Evolutionary conservation across 257 asterid genomes (phyloP), one percentile per base, ranked within the genome.

Genomic region (Linderniella brevidens): DNA sequence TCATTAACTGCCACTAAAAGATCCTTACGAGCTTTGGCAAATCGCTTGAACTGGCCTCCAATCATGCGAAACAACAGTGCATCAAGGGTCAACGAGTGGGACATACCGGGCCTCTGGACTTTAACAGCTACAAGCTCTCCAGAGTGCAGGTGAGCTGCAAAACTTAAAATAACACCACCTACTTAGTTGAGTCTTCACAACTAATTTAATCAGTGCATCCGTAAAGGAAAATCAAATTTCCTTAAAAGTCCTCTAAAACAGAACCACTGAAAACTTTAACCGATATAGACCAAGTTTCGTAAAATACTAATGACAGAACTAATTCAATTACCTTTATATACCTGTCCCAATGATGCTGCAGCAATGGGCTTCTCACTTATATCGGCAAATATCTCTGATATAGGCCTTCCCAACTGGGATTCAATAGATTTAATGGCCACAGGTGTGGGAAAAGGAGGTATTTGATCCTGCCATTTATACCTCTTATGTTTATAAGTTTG

Each of bases 61-160:
- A 90, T 90, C 96, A 90, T 74, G 59, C 76, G 76, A 66, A 90
- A 90, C 49, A 90, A 74, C 76, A 90, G 56, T 49, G 96, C 96
- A 64, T 90, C 98, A 55, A 81, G 82, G 39, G 94, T 90, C 74
- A 90, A 57, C 38, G 50, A 53, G 68, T 73, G 90, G 59, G 83
- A 76, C 98, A 90, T 85, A 50, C 92, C 92, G 17, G 98, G 98
- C 81, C 98, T 77, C 78, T 88, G 98, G 43, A 88, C 98, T 66
- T 88, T 88, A 61, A 88, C 98, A 46, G 98, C 98, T 67, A 88
- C 98, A 40, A 78, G 87, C 81, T 88, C 98, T 66, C 98, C 96
- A 54, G 98, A 70, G 67, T 76, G 93, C 88, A 84, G 74, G 71
- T 88, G 93, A 75, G 96, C 98, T 88, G 94, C 86, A 77, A 74